Conservation (phyloP, 2,329 filamentous ascomycete species). For the Westerdykella aurantiaca region DNA sequence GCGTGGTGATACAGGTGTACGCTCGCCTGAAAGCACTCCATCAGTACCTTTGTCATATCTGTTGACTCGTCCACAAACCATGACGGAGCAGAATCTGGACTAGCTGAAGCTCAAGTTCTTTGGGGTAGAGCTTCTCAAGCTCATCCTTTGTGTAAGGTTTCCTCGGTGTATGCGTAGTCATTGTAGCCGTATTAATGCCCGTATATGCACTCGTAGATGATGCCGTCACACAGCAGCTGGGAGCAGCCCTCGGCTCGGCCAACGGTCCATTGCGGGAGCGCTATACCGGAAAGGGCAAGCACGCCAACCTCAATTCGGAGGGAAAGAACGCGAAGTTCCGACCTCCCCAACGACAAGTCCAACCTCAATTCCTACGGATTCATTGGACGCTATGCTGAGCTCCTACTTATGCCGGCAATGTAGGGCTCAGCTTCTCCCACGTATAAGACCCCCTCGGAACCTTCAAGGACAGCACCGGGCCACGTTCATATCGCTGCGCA, state of each 20-base stretch:
- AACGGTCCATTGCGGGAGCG: neutral
- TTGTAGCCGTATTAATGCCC: conserved; percentile 36
- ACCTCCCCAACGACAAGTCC: neutral
- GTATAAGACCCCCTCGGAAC: conserved; percentile 5
- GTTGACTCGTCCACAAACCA: conserved; percentile 20
- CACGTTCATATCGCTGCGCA: conserved; percentile 28
- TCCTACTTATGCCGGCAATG: conserved; percentile 33
- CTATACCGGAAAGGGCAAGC: neutral
- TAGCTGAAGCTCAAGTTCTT: conserved; percentile 71
- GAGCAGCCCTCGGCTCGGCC: neutral
- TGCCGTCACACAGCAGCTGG: neutral
- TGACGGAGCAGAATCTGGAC: conserved; percentile 64
- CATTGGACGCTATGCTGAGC: conserved; percentile 22
- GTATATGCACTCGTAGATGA: neutral
- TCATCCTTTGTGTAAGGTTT: conserved; percentile 75
- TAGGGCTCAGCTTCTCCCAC: conserved; percentile 18
- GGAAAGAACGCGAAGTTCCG: neutral
- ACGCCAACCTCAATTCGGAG: neutral
- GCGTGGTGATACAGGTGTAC: conserved; percentile 79
- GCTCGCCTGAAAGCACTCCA: conserved; percentile 49
- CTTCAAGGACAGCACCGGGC: conserved; percentile 29
- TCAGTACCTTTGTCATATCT: neutral
- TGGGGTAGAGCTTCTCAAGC: conserved; percentile 74
- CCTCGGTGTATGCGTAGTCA: conserved; percentile 74
- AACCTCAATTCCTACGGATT: conserved; percentile 1